Percentiles rank a stretch among this genome's conserved stretches.
phyloP scores from a whole-genome alignment of 1,284 basidiomycete species.

The Vanrija sp. region DNA sequence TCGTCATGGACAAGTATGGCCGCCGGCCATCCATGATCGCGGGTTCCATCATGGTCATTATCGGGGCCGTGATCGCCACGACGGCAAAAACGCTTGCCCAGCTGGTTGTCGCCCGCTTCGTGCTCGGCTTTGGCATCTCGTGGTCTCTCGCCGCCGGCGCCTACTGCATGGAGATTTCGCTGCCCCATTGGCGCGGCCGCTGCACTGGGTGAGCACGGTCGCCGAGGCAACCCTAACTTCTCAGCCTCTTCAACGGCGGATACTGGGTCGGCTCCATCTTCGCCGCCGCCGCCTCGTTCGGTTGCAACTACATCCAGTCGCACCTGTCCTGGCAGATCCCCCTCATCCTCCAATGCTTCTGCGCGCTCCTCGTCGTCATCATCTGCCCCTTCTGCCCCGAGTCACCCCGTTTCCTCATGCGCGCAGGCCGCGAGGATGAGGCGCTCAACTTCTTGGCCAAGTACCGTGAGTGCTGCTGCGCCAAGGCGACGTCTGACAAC shows the following conservation, averaged over 20 bases:
- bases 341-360: conserved; percentile 25
- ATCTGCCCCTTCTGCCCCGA: conserved; percentile 24
- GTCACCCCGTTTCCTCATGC: conserved; percentile 43
- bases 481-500: not conserved
- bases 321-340: conserved; percentile 30
- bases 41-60: conserved; percentile 50
- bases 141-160: conserved; percentile 53
- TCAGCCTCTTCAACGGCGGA: not conserved
- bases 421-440: conserved; percentile 28
- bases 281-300: conserved; percentile 41
- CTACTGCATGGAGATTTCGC: conserved; percentile 55
- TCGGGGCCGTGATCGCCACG: conserved; percentile 41
- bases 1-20: conserved; percentile 51
- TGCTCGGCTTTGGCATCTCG: conserved; percentile 49
- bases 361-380: not conserved
- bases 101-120: conserved; percentile 45
- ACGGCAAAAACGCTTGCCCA: conserved; percentile 25
- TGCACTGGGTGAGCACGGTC: conserved; percentile 53
- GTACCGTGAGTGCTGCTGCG: conserved; percentile 11
- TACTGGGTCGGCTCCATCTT: conserved; percentile 21
- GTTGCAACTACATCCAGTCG: conserved; percentile 25
- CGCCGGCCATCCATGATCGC: conserved; percentile 57
- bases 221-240: conserved; percentile 9
- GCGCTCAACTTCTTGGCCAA: conserved; percentile 28
- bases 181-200: conserved; percentile 62